Conservation (phyloP, 108 stramenopile genomes). For the Stephanodiscus minutulus region DNA sequence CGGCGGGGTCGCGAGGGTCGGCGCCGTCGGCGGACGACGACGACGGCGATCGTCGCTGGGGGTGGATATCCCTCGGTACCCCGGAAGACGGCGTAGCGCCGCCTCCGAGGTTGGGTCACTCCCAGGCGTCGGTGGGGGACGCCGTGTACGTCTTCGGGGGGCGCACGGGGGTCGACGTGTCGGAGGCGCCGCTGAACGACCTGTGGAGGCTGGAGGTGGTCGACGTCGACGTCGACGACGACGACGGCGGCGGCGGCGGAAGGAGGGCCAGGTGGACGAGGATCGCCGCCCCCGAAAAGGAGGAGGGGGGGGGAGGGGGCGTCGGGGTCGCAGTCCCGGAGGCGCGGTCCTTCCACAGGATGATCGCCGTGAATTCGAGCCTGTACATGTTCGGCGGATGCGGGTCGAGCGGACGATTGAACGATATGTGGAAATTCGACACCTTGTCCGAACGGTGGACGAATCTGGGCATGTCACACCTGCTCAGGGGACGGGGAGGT, state of each 20-base stretch:
- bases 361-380: conserved; percentile 47
- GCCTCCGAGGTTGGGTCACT: conserved; percentile 62
- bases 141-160: conserved; percentile 68
- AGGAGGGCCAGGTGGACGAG: conserved; percentile 37
- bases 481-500: conserved; percentile 62
- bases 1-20: too few relatives aligned
- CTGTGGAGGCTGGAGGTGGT: conserved; percentile 50
- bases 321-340: too few relatives aligned
- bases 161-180: conserved; percentile 62
- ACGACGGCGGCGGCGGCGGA: too few relatives aligned
- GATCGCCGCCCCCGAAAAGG: conserved; percentile 8
- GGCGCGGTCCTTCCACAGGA: conserved; percentile 68
- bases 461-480: conserved; percentile 5
- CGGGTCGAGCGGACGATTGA: conserved; percentile 50
- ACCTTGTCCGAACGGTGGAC: conserved; percentile 47
- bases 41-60: conserved; percentile 21
- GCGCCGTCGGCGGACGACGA: too few relatives aligned
- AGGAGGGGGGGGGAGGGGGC: too few relatives aligned
- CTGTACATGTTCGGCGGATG: conserved; percentile 79
- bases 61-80: conserved; percentile 21
- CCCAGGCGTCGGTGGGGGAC: conserved; percentile 51
- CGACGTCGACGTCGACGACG: conserved; percentile 20
- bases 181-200: conserved; percentile 66
- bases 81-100: conserved; percentile 11
- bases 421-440: conserved; percentile 67